Evolutionary conservation across 805 yeast species (phyloP).

Genomic region (Ogataea degrootiae): DNA sequence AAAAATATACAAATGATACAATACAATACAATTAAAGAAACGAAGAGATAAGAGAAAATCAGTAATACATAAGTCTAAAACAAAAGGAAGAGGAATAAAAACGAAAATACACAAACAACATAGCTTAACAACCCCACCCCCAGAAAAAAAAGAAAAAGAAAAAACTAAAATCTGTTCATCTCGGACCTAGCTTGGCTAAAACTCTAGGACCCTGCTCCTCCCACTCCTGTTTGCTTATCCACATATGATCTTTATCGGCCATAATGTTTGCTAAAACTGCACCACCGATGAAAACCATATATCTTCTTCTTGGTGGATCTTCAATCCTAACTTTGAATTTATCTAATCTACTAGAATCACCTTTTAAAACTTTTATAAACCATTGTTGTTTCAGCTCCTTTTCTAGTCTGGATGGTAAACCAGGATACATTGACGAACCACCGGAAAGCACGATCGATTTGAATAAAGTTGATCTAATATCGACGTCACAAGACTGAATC

Average conservation of each 20-base stretch:
- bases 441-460: constrained; percentile 94
- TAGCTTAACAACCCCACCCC: no score
- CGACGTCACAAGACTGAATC: constrained; percentile 92
- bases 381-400: constrained; percentile 95
- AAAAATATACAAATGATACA: no score
- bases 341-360: constrained; percentile 79
- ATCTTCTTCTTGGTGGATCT: constrained; percentile 98
- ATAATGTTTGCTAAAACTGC: constrained; percentile 96
- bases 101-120: background rate
- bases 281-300: constrained; percentile 98
- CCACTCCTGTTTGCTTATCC: constrained; percentile 97
- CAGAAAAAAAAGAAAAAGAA: background rate
- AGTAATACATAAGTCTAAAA: background rate
- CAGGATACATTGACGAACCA: constrained; percentile 98
- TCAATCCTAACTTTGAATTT: constrained; percentile 95
- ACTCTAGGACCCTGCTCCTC: constrained; percentile 91
- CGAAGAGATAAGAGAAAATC: no score
- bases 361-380: constrained; percentile 82
- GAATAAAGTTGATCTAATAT: constrained; percentile 80
- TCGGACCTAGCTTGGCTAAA: constrained; percentile 85
- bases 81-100: background rate
- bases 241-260: constrained; percentile 98
- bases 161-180: constrained; percentile 37
- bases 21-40: no score
- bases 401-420: constrained; percentile 91